Evolutionary conservation across 495 filamentous ascomycete species (phyloP).

Genomic region (Tirmania nivea): DNA sequence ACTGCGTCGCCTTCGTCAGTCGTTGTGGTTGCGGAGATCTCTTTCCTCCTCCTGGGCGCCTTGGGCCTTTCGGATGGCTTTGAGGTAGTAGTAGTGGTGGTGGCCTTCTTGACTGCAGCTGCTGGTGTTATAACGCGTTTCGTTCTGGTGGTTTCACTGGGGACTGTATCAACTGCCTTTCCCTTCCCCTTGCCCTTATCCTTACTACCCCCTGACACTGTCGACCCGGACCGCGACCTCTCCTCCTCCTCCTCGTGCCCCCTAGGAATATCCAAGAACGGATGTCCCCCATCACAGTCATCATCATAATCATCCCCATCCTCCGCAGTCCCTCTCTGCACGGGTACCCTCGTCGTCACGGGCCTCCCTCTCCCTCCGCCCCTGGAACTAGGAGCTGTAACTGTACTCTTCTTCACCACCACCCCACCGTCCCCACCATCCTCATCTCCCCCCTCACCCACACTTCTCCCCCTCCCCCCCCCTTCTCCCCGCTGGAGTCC

Average conservation of each 20-base stretch:
- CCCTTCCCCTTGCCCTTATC: neutral
- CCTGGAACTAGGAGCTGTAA: neutral
- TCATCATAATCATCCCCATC: slow-evolving; percentile 4
- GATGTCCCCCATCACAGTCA: neutral
- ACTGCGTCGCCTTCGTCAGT: too few relatives aligned
- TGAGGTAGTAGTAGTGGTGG: too few relatives aligned
- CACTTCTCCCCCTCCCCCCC: neutral
- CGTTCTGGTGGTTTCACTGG: neutral
- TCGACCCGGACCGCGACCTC: neutral
- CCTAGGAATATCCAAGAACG: neutral
- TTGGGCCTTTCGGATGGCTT: too few relatives aligned
- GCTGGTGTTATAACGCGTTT: neutral
- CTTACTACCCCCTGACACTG: neutral
- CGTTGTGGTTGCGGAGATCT: too few relatives aligned
- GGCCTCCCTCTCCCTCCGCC: neutral
- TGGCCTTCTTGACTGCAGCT: too few relatives aligned
- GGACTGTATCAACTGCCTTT: neutral
- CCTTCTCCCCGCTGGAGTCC: neutral
- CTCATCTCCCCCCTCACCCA: neutral
- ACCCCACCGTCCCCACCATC: neutral
- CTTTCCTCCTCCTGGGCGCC: too few relatives aligned
- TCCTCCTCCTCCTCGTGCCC: slow-evolving; percentile 1
- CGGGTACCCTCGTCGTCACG: neutral
- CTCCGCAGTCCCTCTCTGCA: neutral
- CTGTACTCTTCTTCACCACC: neutral